Evolutionary conservation across 2,329 filamentous ascomycete species (phyloP), one percentile per base, ranked within the genome.

Genomic region (Aureobasidium sp.): DNA sequence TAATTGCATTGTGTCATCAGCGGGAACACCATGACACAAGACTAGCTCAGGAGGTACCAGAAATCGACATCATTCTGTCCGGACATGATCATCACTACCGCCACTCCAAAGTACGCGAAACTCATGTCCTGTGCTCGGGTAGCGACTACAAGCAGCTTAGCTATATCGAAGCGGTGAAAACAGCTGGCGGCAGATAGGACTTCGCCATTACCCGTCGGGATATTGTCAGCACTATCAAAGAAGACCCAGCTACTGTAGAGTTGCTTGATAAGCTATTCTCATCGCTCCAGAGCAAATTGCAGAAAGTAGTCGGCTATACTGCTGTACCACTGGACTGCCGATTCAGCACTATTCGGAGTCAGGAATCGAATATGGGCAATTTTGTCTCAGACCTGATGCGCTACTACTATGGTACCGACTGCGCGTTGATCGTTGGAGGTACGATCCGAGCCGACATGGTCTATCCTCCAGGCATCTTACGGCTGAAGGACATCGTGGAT

Each of bases 381-480:
- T 95, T 95, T 72, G 88, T 96, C 3, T 94, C 89, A 74, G 91
- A 97, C 71, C 81, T 97, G 29, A 96, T 96, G 90, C 83, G 90
- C 8, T 85, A 85, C 64, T 88, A 95, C 70, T 91, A 96, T 71
- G 76, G 80, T 5, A 86, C 89, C 0, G 92, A 96, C 67, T 95
- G 90, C 70, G 84, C 86, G 34, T 80, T 96, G 65, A 94, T 96
- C 86, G 90, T 89, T 0, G 83, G 88, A 0, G 91, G 91, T 0
- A 96, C 91, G 0, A 90, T 96, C 59, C 84, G 91, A 15, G 91
- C 91, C 1, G 91, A 96, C 69, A 90, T 94, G 72, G 86, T 96
- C 36, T 96, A 96, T 68, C 86, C 90, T 0, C 89, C 90, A 0
- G 91, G 91, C 0, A 79, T 91, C 0, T 76, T 96, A 7, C 80